A percentile compares a stretch with the other conserved stretches of the same genome.
These are phyloP conservation scores for Berkeleyomyces basicola DNA, from an alignment of 2,329 filamentous ascomycete species.

Conservation along the genomic window DNA sequence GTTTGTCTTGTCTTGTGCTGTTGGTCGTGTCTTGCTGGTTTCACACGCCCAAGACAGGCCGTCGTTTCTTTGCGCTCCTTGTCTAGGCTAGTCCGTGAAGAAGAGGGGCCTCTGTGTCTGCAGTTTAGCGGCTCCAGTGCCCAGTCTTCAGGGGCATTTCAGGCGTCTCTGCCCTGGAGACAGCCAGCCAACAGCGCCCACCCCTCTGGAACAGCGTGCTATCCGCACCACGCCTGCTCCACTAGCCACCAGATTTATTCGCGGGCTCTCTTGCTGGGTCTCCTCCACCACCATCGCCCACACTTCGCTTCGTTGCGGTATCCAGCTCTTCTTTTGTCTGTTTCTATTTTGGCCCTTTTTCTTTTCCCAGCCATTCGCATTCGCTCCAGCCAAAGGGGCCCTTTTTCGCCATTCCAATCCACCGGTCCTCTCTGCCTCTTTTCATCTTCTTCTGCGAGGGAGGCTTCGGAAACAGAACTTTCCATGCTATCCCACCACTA, in stretches of 20 bases:
- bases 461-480: neutral
- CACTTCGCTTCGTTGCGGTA: too few species aligned
- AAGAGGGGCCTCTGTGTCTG: too few species aligned
- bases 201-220: neutral
- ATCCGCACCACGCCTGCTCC: neutral
- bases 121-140: neutral
- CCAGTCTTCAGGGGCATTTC: neutral
- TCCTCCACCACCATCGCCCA: neutral
- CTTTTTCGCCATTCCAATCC: neutral
- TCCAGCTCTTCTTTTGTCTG: neutral
- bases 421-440: neutral
- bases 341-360: neutral
- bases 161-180: neutral
- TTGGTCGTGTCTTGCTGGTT: neutral
- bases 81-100: too few species aligned
- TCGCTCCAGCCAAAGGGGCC: constrained; percentile 7
- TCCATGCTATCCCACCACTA: neutral
- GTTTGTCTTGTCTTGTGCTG: neutral
- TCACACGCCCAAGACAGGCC: neutral
- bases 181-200: neutral
- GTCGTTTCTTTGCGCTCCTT: too few species aligned
- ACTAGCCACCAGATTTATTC: neutral
- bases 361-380: constrained; percentile 8
- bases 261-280: too few species aligned
- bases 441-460: neutral